These are phyloP conservation scores for Eremochloa ophiuroides DNA, from an alignment of 176 grass and related monocot species.

Conservation along the genomic window DNA sequence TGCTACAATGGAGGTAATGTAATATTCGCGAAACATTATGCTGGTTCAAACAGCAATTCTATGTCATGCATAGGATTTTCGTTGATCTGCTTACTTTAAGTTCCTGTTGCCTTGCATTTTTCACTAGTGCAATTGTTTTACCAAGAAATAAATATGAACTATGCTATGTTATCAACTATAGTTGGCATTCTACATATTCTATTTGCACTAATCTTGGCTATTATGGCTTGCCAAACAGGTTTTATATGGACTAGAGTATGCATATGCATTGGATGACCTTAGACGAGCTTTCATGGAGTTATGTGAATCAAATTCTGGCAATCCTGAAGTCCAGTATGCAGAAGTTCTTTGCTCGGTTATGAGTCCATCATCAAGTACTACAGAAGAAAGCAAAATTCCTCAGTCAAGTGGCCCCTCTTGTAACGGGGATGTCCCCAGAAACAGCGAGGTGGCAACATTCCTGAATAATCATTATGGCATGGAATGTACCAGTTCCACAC, in stretches of 20 bases:
- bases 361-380: slow-evolving; percentile 47
- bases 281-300: slow-evolving; percentile 38
- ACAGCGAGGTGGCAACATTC: slow-evolving; percentile 23
- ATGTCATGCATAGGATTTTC: neutral
- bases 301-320: slow-evolving; percentile 25
- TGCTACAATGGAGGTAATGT: neutral
- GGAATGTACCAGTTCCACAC: slow-evolving; percentile 30
- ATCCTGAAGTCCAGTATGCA: slow-evolving; percentile 52
- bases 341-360: slow-evolving; percentile 59
- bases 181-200: neutral
- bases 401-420: slow-evolving; percentile 7
- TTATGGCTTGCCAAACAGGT: slow-evolving; percentile 39
- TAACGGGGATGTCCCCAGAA: neutral
- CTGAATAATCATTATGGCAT: slow-evolving; percentile 34
- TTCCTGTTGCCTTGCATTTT: slow-evolving; percentile 1
- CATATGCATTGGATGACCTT: slow-evolving; percentile 61
- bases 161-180: neutral
- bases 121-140: neutral
- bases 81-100: neutral
- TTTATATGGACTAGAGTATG: slow-evolving; percentile 85
- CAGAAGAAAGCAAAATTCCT: slow-evolving; percentile 16
- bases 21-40: neutral
- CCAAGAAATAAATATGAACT: neutral
- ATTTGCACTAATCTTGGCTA: slow-evolving; percentile 1
- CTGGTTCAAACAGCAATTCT: neutral